Base-by-base conservation (phyloP, 2,329 filamentous ascomycete species). In the Eurotiales sp. region DNA sequence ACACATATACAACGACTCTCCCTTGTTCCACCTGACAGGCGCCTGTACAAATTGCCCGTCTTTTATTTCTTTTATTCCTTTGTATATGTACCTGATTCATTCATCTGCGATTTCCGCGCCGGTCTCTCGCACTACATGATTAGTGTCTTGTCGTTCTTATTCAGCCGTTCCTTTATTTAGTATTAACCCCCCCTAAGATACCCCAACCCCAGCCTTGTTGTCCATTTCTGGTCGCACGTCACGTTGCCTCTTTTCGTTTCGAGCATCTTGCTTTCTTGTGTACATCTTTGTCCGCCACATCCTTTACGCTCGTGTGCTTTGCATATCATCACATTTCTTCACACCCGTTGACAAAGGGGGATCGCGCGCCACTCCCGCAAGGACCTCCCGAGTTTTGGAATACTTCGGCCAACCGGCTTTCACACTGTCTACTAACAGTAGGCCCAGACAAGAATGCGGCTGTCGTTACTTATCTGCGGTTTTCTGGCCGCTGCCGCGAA, bases 401-500 rank as follows among this genome's bases (percentile, higher is more conserved):
- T n/a, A n/a, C 29, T 32, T 32, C 29, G 7, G 29, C 25, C 25
- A 32, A 6, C 30, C 30, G 5, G 4, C 30, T 8, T 8, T 36
- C 34, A 19, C 34, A 36, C 15, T 11, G 34, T 10, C 34, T 19
- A n/a, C n/a, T n/a, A n/a, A n/a, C n/a, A n/a, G n/a, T n/a, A 7
- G 34, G 19, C 34, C 21, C 14, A 19, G 12, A n/a, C 21, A 14
- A n/a, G n/a, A 19, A 50, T 50, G 47, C 47, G 29, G 27, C 32
- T 23, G 27, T 25, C 46, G 7, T 32, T 44, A 8, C 12, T 40
- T 21, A 11, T 53, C 23, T 53, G 30, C 36, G 46, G 42, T 17
- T 23, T 55, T 37, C 11, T 51, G 27, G 43, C 39, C 30, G 37
- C 43, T n/a, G 41, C 43, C 17, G 32, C 22, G 10, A 45, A 27